Evolutionary conservation across 163 green algal genomes (phyloP), one percentile per base, ranked within the genome.

Genomic region (Volvox carteri): DNA sequence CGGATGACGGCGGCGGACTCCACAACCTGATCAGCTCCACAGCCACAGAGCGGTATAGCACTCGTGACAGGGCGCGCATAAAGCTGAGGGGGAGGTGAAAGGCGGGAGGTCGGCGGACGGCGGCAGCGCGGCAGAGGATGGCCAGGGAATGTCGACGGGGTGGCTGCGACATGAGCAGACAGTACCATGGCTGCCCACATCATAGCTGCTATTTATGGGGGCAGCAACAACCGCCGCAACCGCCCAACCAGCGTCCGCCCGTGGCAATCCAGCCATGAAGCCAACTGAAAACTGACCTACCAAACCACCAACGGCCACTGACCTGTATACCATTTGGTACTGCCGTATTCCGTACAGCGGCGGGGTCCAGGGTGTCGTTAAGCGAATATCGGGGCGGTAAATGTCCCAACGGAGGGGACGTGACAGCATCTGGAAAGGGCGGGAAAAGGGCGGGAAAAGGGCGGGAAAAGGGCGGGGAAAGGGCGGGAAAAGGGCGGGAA

Each of bases 271-370:
- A n/a, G n/a, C n/a, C n/a, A n/a, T n/a, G n/a, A n/a, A n/a, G n/a
- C n/a, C n/a, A n/a, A n/a, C n/a, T n/a, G n/a, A n/a, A n/a, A 35
- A 9, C 7, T 37, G 67, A 28, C 8, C 67, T 23, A 21, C 67
- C 67, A 9, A 19, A 35, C 28, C 28, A 44, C n/a, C 19, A 5
- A 74, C n/a, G n/a, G 5, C 16, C 14, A 14, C 80, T 35, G 62
- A 80, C 81, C 67, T 41, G 67, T 88, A 67, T 67, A 81, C 8
- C 50, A 88, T 52, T 28, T 58, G 67, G 50, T 88, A 88, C 1
- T 16, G 25, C 7, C 6, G 0, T 28, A 88, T 19, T 37, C 81
- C 81, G 0, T 14, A 23, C 35, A 88, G 81, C 33, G 81, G 67
- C 1, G 46, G 30, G 18, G 16, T 6, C 81, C 81, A 88, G 46